Evolutionary conservation across 805 yeast species (phyloP), one percentile per base, ranked within the genome.

Genomic region (Cyberlindnera bimundalis): DNA sequence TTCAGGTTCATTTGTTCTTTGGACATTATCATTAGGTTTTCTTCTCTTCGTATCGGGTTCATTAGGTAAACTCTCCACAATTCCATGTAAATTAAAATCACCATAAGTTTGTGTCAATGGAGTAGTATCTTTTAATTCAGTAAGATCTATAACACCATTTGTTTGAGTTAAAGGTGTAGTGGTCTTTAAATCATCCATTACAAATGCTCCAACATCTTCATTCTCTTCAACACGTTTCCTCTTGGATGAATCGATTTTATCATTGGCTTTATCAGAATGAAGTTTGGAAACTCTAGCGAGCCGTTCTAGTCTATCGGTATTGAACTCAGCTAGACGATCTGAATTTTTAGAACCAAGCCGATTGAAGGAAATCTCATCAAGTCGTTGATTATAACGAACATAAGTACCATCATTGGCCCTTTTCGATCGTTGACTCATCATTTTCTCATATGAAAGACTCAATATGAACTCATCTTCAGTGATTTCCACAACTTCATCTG

Each of bases 111-210:
- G 40, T 14, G 40, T 37, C 24, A 37, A 6, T 18, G 40, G 40
- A 4, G 33, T 24, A 2, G 34, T 31, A 13, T 15, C 4, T 12
- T 30, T 30, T 23, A 33, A 24, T 5, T 25, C 36, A 6, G 16
- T 8, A 5, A 33, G n/a, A 12, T 23, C 29, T 24, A 33, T 24
- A 21, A 24, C 16, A 10, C 36, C 36, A 25, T 33, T 33, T 11
- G 36, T 33, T 9, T 24, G 27, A 7, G 46, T 39, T n/a, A 46
- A n/a, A 5, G 47, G 47, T 15, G 47, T 33, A 6, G 38, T 37
- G 5, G 36, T 29, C 20, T 43, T 38, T 3, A 47, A 15, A 2
- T 34, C 45, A 25, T 32, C 30, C 38, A 37, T 23, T 5, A 41
- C 7, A 29, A 38, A 24, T 13, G 21, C 35, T 12, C 32, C 32